Percentiles rank a stretch among this genome's conserved stretches.
phyloP scores from a whole-genome alignment of 768 basidiomycete genomes.

The Cubamyces sp. region DNA sequence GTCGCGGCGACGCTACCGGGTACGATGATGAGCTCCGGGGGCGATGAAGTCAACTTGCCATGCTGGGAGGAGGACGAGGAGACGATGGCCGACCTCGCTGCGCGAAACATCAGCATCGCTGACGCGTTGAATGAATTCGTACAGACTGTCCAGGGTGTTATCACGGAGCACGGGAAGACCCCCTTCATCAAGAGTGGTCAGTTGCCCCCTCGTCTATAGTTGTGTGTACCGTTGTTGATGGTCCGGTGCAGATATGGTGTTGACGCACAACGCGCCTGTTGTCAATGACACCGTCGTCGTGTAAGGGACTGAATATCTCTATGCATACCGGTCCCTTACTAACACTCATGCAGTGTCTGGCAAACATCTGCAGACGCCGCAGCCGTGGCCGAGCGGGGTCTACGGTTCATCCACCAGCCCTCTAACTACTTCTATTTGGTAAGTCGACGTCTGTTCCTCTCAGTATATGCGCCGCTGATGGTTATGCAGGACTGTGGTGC shows the following conservation, averaged over 20 bases:
- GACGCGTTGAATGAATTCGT: conserved; percentile 70
- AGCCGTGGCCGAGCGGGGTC: conserved; percentile 60
- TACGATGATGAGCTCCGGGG: conserved; percentile 76
- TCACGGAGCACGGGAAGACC: conserved; percentile 63
- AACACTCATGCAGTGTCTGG: conserved; percentile 57
- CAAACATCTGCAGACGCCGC: conserved; percentile 64
- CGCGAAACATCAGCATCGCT: conserved; percentile 55
- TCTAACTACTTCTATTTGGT: conserved; percentile 80
- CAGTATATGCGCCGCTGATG: not conserved
- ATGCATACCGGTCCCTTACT: not conserved
- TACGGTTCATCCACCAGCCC: conserved; percentile 65
- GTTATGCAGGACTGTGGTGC: conserved; percentile 61
- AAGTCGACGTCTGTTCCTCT: conserved; percentile 12
- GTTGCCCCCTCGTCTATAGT: conserved; percentile 6
- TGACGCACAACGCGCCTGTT: conserved; percentile 41
- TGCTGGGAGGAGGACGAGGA: conserved; percentile 67
- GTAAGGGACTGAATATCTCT: conserved; percentile 39
- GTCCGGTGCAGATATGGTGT: conserved; percentile 37
- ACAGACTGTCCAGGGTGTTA: conserved; percentile 56
- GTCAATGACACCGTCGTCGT: conserved; percentile 52
- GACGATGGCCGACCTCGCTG: conserved; percentile 59
- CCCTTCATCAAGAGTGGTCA: conserved; percentile 83
- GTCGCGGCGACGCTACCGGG: conserved; percentile 58
- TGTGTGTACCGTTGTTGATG: too few species aligned
- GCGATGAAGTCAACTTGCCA: conserved; percentile 74